Base-by-base conservation (phyloP, 116 monocot species). In the Thalassia testudinum region DNA sequence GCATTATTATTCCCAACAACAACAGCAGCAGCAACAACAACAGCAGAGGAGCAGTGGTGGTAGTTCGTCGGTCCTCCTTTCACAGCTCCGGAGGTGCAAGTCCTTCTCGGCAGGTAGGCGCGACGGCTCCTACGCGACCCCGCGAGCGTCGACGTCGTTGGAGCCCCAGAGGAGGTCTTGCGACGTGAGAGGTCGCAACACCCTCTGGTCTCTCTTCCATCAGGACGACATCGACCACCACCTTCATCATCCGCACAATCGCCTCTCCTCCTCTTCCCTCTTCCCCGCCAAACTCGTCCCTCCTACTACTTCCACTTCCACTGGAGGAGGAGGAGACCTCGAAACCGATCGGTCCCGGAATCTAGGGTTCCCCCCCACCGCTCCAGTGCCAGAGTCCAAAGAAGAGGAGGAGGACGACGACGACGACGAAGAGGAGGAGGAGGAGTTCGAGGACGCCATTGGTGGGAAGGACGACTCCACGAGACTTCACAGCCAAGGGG, bases 11-110 rank as follows among this genome's bases (percentile, higher is more conserved):
- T 10, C 3, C 30, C 30, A 34, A 3, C 30, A 34, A 34, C 30
- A 34, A 34, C 30, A 3, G 10, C 30, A 3, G 10, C 30, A 3
- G 10, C 30, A 3, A 34, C 30, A 3, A 34, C 30, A 34, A 5
- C 30, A 10, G 30, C 10, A n/a, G n/a, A n/a, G n/a, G n/a, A n/a
- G n/a, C n/a, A n/a, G n/a, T n/a, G n/a, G n/a, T n/a, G n/a, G n/a
- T n/a, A n/a, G 34, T 10, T 27, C 61, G 4, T 45, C 64, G 11
- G 42, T 27, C 16, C n/a, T 58, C 43, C 65, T 53, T 29, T 72
- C 80, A 19, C 72, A 86, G 74, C 83, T 88, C 57, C 79, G 88
- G 0, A 79, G 88, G 2, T 88, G 83, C 74, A 76, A 80, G 64
- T 88, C 88, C 5, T 79, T 82, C 72, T 76, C 88, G 49, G 55